phyloP scores from a whole-genome alignment of 2,329 filamentous ascomycete species.

The Claviceps monticola region DNA sequence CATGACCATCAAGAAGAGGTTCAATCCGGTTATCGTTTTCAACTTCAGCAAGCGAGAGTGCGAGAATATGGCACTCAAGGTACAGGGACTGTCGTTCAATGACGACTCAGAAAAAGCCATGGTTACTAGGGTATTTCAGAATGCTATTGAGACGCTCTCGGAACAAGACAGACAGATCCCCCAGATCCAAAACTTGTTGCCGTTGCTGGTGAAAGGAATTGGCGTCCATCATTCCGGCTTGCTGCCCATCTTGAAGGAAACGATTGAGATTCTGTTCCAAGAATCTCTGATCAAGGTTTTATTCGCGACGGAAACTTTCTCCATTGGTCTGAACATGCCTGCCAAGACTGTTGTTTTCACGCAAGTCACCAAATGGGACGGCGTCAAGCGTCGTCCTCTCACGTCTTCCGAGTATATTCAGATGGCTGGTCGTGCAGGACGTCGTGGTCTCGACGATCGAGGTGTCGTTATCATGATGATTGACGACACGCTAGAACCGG shows the following conservation, averaged over 20 bases:
- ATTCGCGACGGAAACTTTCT: constrained; percentile 97
- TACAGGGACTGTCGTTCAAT: constrained; percentile 84
- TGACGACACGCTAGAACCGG: constrained; percentile 87
- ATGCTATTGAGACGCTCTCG: constrained; percentile 81
- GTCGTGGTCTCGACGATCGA: constrained; percentile 91
- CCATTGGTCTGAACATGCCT: constrained; percentile 97
- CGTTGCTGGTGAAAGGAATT: constrained; percentile 78
- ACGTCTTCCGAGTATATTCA: constrained; percentile 96
- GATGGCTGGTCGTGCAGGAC: constrained; percentile 94
- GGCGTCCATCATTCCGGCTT: constrained; percentile 95
- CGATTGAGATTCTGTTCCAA: constrained; percentile 97
- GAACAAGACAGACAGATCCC: constrained; percentile 81
- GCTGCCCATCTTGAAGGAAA: constrained; percentile 92
- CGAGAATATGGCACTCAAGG: constrained; percentile 76
- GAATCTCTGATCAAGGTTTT: constrained; percentile 96
- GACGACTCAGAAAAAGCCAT: constrained; percentile 90
- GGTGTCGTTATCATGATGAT: constrained; percentile 99
- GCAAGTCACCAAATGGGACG: constrained; percentile 89
- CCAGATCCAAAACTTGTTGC: constrained; percentile 82
- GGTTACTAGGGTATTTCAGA: constrained; percentile 88
- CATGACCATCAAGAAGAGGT: constrained; percentile 97
- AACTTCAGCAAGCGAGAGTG: constrained; percentile 98
- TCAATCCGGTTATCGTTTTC: constrained; percentile 97
- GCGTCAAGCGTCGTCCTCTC: constrained; percentile 63
- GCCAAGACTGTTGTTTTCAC: constrained; percentile 99